Conservation (phyloP, 345 rosid species). For the Rhodamnia rubescens region DNA sequence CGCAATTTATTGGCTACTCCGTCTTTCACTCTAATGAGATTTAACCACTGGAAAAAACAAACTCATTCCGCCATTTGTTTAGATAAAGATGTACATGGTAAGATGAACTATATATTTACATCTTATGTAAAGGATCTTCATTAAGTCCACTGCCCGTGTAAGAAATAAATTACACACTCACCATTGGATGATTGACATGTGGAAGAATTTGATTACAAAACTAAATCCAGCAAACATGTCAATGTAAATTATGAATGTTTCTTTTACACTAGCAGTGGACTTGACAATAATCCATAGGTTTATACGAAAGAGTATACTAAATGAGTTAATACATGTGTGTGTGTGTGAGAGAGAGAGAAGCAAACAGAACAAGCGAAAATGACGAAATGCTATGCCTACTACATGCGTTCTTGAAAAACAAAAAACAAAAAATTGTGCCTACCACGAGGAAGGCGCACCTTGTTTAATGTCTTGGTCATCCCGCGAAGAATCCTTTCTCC, state of each 20-base stretch:
- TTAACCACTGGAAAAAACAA: too few relatives aligned
- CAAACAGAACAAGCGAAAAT: background rate
- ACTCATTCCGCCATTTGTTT: too few relatives aligned
- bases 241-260: too few relatives aligned
- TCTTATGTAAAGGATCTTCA: background rate
- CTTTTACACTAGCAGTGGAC: too few relatives aligned
- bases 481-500: background rate
- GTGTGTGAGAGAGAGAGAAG: too few relatives aligned
- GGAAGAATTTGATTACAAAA: background rate
- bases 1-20: background rate
- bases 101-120: background rate
- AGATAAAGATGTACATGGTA: too few relatives aligned
- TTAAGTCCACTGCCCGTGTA: background rate
- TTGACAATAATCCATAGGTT: too few relatives aligned
- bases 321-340: too few relatives aligned
- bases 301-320: too few relatives aligned
- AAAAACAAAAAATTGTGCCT: background rate
- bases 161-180: background rate
- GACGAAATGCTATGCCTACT: background rate
- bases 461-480: background rate
- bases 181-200: background rate
- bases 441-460: background rate
- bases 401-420: background rate
- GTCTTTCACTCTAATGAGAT: too few relatives aligned
- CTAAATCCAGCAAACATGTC: too few relatives aligned